Conservation (phyloP, 2,329 filamentous ascomycete species). For the Diplodia intermedia region DNA sequence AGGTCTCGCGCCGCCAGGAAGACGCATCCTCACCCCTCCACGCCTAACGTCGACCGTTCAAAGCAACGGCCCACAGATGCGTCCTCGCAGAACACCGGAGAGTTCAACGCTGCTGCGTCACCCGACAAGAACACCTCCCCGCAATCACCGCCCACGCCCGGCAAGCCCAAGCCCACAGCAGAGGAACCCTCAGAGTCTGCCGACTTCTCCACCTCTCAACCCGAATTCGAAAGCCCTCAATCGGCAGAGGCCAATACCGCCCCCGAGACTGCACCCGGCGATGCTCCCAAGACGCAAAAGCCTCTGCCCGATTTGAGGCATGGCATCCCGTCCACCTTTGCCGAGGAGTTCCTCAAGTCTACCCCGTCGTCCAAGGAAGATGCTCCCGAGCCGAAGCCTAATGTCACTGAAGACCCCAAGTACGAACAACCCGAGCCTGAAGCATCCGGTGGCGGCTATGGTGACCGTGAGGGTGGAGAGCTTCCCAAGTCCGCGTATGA, state of each 20-base stretch:
- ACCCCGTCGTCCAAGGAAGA: slow-evolving; percentile 40
- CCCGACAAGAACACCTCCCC: slow-evolving; percentile 42
- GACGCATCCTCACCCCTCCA: slow-evolving; percentile 37
- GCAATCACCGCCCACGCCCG: slow-evolving; percentile 40
- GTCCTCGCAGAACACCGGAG: slow-evolving; percentile 47
- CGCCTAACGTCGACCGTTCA: background rate
- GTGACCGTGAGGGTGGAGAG: slow-evolving; percentile 67
- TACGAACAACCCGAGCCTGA: slow-evolving; percentile 54
- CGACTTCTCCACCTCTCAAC: slow-evolving; percentile 44
- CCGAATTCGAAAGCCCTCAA: slow-evolving; percentile 47
- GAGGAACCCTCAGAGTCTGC: slow-evolving; percentile 31
- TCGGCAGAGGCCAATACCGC: slow-evolving; percentile 47
- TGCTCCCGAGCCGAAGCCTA: slow-evolving; percentile 44
- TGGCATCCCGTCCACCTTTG: slow-evolving; percentile 90
- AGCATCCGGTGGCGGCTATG: slow-evolving; percentile 51
- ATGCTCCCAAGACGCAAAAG: slow-evolving; percentile 59
- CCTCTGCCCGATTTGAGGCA: slow-evolving; percentile 90
- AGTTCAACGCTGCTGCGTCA: slow-evolving; percentile 43
- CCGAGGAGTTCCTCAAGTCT: slow-evolving; percentile 69
- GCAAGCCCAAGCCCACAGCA: slow-evolving; percentile 7
- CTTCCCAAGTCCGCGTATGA: slow-evolving; percentile 83
- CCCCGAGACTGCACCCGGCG: slow-evolving; percentile 50
- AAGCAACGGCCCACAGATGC: slow-evolving; percentile 23
- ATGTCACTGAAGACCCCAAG: slow-evolving; percentile 61
- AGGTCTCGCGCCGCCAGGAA: slow-evolving; percentile 38